A percentile compares a stretch with the other conserved stretches of the same genome.
Evolutionary conservation across 495 filamentous ascomycete species (phyloP).

Genomic region (Hypomontagnella monticulosa): DNA sequence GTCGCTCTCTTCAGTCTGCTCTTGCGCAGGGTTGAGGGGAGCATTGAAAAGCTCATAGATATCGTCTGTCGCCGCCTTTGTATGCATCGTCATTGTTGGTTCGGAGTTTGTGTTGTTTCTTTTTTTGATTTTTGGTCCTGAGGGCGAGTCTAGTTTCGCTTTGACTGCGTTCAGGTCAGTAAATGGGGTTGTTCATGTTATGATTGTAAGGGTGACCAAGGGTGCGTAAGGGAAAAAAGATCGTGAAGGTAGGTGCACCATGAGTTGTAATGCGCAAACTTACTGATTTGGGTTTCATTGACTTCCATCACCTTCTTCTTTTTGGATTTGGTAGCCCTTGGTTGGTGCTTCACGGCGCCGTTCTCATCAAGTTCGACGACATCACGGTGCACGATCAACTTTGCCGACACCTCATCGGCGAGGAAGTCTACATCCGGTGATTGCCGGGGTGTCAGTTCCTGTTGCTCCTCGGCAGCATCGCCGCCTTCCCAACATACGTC

Average conservation of each 20-base stretch:
- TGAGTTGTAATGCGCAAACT: conserved; percentile 40
- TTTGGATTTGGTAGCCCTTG: conserved; percentile 48
- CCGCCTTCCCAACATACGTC: conserved; percentile 73
- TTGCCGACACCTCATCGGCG: conserved; percentile 46
- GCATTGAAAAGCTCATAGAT: conserved; percentile 98
- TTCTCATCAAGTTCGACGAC: conserved; percentile 61
- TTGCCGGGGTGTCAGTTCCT: conserved; percentile 39
- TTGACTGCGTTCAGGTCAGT: conserved; percentile 67
- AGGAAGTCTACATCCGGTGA: conserved; percentile 39
- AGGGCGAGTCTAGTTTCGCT: conserved; percentile 89
- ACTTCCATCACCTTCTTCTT: conserved; percentile 82
- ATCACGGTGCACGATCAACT: conserved; percentile 58
- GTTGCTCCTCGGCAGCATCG: conserved; percentile 32
- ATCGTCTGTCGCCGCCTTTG: conserved; percentile 92
- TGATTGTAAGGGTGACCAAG: background rate
- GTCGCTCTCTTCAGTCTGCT: conserved; percentile 62
- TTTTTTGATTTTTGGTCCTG: conserved; percentile 77
- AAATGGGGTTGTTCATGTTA: background rate
- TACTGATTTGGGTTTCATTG: conserved; percentile 87
- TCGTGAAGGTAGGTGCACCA: background rate
- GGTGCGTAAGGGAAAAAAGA: background rate
- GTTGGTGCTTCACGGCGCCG: conserved; percentile 51
- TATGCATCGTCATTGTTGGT: conserved; percentile 97
- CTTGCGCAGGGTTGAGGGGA: conserved; percentile 67
- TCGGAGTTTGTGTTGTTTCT: conserved; percentile 62